Percentiles rank a stretch among this genome's conserved stretches.
Evolutionary conservation across 352 stramenopile genomes (phyloP).

Genomic region (Phytopythium sindhum): DNA sequence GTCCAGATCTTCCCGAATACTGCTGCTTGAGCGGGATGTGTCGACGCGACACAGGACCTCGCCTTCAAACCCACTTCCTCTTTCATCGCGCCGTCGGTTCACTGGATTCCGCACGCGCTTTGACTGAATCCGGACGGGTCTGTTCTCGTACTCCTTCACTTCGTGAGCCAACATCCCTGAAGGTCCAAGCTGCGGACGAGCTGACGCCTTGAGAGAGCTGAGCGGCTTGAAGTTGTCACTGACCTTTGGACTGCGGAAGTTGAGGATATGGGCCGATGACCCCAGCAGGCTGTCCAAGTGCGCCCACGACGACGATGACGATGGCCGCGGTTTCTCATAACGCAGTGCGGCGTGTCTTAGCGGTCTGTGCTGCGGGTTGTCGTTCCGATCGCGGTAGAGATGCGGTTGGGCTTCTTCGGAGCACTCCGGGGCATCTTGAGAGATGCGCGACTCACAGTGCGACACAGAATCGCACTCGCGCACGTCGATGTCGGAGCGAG

Average conservation of each 20-base stretch:
- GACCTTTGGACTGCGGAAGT: conserved; percentile 78
- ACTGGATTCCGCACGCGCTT: conserved; percentile 54
- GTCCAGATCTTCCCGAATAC: conserved; percentile 1
- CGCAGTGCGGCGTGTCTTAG: conserved; percentile 5
- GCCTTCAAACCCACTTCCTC: conserved; percentile 65
- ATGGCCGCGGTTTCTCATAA: conserved; percentile 37
- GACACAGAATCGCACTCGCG: conserved; percentile 6
- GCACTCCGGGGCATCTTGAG: conserved; percentile 13
- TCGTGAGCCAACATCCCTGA: conserved; percentile 14
- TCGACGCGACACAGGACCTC: conserved; percentile 61
- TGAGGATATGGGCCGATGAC: conserved; percentile 64
- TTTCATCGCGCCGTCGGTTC: conserved; percentile 45
- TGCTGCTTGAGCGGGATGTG: conserved; percentile 9
- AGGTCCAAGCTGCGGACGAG: conserved; percentile 1
- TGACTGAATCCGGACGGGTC: conserved; percentile 28
- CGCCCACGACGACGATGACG: conserved; percentile 45
- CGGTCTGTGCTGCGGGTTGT: not conserved
- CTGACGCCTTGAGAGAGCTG: conserved; percentile 13
- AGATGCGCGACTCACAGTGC: conserved; percentile 9
- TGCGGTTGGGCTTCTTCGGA: not conserved
- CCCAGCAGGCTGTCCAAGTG: conserved; percentile 69
- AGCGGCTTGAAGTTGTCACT: conserved; percentile 74
- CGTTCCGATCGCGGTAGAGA: not conserved
- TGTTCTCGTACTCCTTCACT: conserved; percentile 47
- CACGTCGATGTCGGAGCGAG: conserved; percentile 8